Evolutionary conservation across 1,139 yeast genomes (phyloP).

Genomic region (Arxiozyma slooffiae): DNA sequence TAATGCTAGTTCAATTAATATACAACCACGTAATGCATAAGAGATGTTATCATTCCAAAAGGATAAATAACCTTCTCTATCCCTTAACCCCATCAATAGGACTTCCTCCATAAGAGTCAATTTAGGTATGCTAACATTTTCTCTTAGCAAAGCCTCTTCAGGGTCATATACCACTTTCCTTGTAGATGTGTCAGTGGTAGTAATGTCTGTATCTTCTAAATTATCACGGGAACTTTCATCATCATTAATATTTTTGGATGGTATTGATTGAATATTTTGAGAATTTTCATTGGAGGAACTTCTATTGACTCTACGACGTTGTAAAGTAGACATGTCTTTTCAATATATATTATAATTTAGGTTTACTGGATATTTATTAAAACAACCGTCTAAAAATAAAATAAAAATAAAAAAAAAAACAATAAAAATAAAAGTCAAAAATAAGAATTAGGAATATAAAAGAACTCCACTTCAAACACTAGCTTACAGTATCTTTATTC

Average conservation of each 20-base stretch:
- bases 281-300: conserved; percentile 19
- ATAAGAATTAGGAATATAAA: not conserved
- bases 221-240: conserved; percentile 7
- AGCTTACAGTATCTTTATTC: no score
- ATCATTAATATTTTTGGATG: conserved; percentile 5
- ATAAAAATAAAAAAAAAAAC: no score
- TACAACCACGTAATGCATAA: conserved; percentile 91
- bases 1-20: conserved; percentile 81
- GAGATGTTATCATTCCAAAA: conserved; percentile 98
- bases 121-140: conserved; percentile 44
- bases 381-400: no score
- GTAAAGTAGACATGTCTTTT: conserved; percentile 34
- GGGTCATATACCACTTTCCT: conserved; percentile 75
- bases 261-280: conserved; percentile 1
- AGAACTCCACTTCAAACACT: not conserved
- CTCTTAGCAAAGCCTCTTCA: conserved; percentile 38
- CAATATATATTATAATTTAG: not conserved
- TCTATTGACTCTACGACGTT: conserved; percentile 39
- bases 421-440: not conserved
- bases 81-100: conserved; percentile 81
- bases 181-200: not conserved
- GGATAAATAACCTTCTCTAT: conserved; percentile 88
- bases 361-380: not conserved
- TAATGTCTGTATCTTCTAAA: conserved; percentile 4
- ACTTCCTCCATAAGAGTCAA: conserved; percentile 96